phyloP scores from a whole-genome alignment of 169 alveolate species.

The Eimeria zaria region DNA sequence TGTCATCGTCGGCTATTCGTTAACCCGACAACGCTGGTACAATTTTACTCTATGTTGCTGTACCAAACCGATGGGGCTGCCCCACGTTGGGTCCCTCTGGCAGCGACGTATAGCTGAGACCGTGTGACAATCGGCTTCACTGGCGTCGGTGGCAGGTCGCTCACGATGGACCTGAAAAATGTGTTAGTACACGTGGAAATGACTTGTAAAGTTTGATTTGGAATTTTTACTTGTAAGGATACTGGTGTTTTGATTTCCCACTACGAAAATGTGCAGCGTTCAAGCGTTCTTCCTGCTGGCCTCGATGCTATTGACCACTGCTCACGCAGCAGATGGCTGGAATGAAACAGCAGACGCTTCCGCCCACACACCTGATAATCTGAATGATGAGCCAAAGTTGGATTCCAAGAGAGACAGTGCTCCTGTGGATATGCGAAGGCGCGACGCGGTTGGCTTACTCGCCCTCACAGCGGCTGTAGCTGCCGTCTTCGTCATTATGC shows the following conservation, averaged over 20 bases:
- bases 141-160: not conserved
- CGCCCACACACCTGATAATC: not conserved
- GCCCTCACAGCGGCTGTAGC: not conserved
- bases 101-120: not conserved
- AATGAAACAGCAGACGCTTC: conserved; percentile 8
- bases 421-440: not conserved
- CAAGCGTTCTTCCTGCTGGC: not conserved
- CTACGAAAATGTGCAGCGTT: not conserved
- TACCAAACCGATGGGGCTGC: not conserved
- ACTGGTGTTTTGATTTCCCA: not conserved
- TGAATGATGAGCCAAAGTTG: not conserved
- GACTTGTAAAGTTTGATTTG: not conserved
- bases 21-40: not conserved
- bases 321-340: not conserved
- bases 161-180: not conserved
- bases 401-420: not conserved
- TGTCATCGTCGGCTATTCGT: not conserved
- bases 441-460: not conserved
- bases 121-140: not conserved
- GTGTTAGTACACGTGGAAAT: not conserved
- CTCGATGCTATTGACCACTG: conserved; percentile 17
- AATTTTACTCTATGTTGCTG: not conserved
- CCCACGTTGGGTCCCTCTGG: not conserved
- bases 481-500: conserved; percentile 1
- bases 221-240: not conserved